Conservation (phyloP, 2,329 filamentous ascomycete species). For the Pyrenophora tritici-repentis region DNA sequence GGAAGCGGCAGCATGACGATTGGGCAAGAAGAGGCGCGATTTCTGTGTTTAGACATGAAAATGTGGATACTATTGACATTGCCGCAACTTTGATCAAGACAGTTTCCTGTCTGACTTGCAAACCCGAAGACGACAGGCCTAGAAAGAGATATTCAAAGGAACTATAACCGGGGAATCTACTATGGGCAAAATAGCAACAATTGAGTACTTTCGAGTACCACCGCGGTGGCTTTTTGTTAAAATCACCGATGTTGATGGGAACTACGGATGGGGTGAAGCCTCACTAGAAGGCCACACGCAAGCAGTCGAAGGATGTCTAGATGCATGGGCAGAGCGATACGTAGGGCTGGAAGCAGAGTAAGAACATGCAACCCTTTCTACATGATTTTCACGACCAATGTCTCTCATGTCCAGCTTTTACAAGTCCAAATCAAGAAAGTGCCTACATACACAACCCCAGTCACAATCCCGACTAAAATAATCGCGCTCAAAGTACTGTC, state of each 20-base stretch:
- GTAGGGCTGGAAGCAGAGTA: constrained; percentile 73
- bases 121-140: too few relatives aligned
- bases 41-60: background rate
- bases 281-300: constrained; percentile 75
- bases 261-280: constrained; percentile 74
- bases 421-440: too few relatives aligned
- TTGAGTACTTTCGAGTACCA: constrained; percentile 76
- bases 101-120: background rate
- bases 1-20: background rate
- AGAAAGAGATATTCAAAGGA: background rate
- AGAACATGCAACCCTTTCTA: too few relatives aligned
- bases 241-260: constrained; percentile 68
- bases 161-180: background rate
- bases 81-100: background rate
- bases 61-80: background rate
- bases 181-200: constrained; percentile 67
- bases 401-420: background rate
- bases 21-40: background rate
- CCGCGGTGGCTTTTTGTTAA: constrained; percentile 81
- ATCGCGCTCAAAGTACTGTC: too few relatives aligned
- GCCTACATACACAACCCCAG: too few relatives aligned
- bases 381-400: too few relatives aligned
- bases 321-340: constrained; percentile 67
- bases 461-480: too few relatives aligned
- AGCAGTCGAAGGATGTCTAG: constrained; percentile 73